Conservation (phyloP, 78 protist genomes). For the Blattamonas nauphoetae region DNA sequence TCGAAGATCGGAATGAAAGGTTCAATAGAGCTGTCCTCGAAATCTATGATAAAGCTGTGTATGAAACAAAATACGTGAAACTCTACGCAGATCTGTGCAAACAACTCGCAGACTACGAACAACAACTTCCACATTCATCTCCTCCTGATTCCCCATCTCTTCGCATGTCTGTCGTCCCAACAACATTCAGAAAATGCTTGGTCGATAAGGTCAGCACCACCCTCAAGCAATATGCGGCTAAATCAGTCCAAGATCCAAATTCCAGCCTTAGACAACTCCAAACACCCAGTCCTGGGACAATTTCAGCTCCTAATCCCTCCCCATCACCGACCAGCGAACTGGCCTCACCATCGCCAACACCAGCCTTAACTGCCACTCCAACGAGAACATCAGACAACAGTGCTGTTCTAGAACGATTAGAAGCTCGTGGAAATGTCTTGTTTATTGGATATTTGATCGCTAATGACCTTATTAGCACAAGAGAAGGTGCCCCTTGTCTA, state of each 20-base stretch:
- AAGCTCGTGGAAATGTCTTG: neutral
- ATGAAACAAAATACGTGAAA: neutral
- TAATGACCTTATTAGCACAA: neutral
- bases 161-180: neutral
- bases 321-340: neutral
- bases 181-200: neutral
- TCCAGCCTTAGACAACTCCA: neutral
- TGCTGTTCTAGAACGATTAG: neutral
- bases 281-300: neutral
- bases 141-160: neutral
- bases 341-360: neutral
- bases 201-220: neutral
- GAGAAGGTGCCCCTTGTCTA: neutral
- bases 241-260: neutral
- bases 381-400: neutral
- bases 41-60: neutral
- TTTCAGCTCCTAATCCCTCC: neutral
- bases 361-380: neutral
- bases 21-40: no score
- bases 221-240: neutral
- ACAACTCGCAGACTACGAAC: neutral
- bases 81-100: neutral
- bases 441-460: neutral
- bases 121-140: neutral
- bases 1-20: no score